Evolutionary conservation across 192 early-diverging fungal species (phyloP), one percentile per base, ranked within the genome.

Genomic region (Coemansia sp.): DNA sequence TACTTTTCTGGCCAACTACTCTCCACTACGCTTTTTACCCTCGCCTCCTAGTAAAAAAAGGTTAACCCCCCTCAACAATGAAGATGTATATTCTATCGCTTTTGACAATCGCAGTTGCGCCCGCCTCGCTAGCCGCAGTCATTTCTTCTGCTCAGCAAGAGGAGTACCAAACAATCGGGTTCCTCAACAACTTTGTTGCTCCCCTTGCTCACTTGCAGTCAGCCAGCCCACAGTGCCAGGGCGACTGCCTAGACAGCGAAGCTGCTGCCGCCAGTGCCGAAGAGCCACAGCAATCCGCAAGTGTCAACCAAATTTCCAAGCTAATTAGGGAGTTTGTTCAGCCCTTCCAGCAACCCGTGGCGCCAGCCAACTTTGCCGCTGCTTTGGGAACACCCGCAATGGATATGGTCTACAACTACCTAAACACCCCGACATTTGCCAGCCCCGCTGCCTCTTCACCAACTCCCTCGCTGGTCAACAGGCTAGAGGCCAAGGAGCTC

Each of bases 401-500:
- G 37, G 78, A 81, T 28, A 59, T 76, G 73, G 35, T 81, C 11
- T 76, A 75, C 65, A 69, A 66, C 59, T 80, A 72, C 69, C 65
- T 80, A 21, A 60, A 62, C 38, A 45, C 60, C 10, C 43, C 36
- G 13, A 55, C 52, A 16, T 55, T 16, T 55, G 14, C 26, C 26
- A 55, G 52, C 26, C 52, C 52, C 14, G 52, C 26, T 33, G 26
- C 52, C 1, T 6, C 26, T 4, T n/a, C 26, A 6, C 13, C 52
- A 6, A 33, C 28, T 33, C 42, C 58, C 33, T 34, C 50, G 14
- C 52, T 45, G 13, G 20, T 74, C 47, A 75, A 75, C 50, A 39
- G 48, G 25, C 23, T 56, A 18, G 52, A 35, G 13, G 26, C 35
- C 26, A 18, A 33, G 23, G 64, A 43, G n/a, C 36, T 28, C 12